Percentiles rank a stretch among this genome's conserved stretches.
Evolutionary conservation across 345 rosid genomes (phyloP).

Genomic region (Aethionema arabicum): DNA sequence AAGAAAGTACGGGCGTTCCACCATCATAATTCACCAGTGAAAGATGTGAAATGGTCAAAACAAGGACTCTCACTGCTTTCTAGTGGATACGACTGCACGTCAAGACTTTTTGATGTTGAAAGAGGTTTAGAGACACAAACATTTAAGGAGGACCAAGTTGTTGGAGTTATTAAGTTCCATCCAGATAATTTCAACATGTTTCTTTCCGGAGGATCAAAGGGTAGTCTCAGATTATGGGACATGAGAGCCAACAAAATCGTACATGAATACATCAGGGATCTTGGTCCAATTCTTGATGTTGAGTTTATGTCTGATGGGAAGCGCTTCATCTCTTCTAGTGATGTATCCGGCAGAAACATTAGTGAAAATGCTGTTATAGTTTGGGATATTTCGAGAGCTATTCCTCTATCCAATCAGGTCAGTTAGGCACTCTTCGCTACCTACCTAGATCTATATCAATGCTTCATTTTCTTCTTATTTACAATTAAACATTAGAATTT

Average conservation of each 20-base stretch:
- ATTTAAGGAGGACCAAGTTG: slow-evolving; percentile 70
- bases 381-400: slow-evolving; percentile 71
- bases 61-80: slow-evolving; percentile 59
- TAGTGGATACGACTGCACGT: slow-evolving; percentile 74
- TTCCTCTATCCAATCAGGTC: slow-evolving; percentile 91
- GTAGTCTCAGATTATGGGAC: slow-evolving; percentile 79
- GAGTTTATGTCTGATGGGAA: slow-evolving; percentile 66
- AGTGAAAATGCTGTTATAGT: slow-evolving; percentile 77
- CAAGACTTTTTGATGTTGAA: slow-evolving; percentile 74
- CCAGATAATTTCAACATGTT: slow-evolving; percentile 64
- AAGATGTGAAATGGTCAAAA: slow-evolving; percentile 73
- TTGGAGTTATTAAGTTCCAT: slow-evolving; percentile 65
- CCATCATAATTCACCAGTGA: slow-evolving; percentile 65
- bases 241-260: slow-evolving; percentile 56
- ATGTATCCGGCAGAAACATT: slow-evolving; percentile 64
- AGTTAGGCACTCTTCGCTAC: slow-evolving; percentile 1
- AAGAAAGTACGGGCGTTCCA: slow-evolving; percentile 56
- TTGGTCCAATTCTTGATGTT: slow-evolving; percentile 77
- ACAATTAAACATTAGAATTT: too few species aligned
- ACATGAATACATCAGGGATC: slow-evolving; percentile 53
- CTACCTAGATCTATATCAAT: background rate
- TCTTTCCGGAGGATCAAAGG: slow-evolving; percentile 82
- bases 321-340: slow-evolving; percentile 75
- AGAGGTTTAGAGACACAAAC: slow-evolving; percentile 57
- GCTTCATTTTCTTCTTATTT: slow-evolving; percentile 13